Evolutionary conservation across 768 basidiomycete species (phyloP).

Genomic region (Lentinus brumalis): DNA sequence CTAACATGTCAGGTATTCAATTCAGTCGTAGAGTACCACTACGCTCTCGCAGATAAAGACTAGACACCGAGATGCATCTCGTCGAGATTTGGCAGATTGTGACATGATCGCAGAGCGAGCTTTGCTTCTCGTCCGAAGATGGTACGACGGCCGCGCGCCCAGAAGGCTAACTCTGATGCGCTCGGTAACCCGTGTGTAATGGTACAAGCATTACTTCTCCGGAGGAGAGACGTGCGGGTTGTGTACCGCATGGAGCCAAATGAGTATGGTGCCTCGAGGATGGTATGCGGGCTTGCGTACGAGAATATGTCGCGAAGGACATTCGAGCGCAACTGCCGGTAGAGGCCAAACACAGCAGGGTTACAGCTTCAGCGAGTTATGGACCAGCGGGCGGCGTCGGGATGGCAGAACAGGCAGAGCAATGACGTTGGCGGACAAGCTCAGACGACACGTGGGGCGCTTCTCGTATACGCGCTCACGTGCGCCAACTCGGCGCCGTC

Average conservation of each 20-base stretch:
- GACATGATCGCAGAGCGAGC: background rate
- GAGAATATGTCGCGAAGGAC: background rate
- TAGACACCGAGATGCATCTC: background rate
- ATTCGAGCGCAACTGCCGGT: background rate
- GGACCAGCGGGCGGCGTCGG: conserved; percentile 6
- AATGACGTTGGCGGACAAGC: conserved; percentile 11
- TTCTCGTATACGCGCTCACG: conserved; percentile 15
- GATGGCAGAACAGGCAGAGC: conserved; percentile 7
- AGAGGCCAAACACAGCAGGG: conserved; percentile 9
- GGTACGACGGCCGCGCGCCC: no score
- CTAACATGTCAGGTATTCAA: no score
- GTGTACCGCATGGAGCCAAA: background rate
- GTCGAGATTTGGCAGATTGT: conserved; percentile 13
- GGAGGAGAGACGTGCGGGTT: background rate
- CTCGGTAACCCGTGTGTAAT: background rate
- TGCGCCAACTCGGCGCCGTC: conserved; percentile 10
- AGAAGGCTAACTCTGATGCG: background rate
- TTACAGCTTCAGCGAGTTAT: conserved; percentile 12
- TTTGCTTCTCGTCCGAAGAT: background rate
- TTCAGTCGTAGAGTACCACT: no score
- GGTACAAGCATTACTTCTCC: background rate
- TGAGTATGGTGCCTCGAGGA: background rate
- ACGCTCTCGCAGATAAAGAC: no score
- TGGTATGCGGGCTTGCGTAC: background rate
- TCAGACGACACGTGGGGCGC: conserved; percentile 12